Evolutionary conservation across 1,284 basidiomycete species (phyloP).

Genomic region (Testicularia cyperi): DNA sequence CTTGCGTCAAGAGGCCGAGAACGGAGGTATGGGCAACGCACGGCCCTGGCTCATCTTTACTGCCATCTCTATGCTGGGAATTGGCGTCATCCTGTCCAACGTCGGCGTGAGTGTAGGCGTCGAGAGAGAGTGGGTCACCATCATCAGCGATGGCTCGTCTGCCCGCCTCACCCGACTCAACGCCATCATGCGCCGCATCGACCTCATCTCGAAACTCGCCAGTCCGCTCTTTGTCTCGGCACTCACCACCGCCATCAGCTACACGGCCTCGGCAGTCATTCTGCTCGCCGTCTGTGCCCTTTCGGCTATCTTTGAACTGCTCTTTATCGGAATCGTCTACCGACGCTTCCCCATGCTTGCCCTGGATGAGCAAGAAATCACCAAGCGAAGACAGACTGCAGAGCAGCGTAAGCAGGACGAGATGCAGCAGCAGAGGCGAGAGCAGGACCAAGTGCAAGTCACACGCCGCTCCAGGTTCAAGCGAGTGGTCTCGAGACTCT

Average conservation of each 20-base stretch:
- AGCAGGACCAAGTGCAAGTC: background rate
- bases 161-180: constrained; percentile 54
- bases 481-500: too few species aligned
- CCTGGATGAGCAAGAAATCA: constrained; percentile 15
- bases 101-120: constrained; percentile 65
- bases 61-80: constrained; percentile 62
- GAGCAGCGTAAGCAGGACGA: too few species aligned
- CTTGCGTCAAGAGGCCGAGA: constrained; percentile 30
- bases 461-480: too few species aligned
- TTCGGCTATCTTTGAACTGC: constrained; percentile 41
- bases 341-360: constrained; percentile 33
- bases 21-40: constrained; percentile 32
- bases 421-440: background rate
- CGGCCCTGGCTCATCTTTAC: constrained; percentile 60
- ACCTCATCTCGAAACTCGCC: constrained; percentile 66
- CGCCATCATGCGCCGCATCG: constrained; percentile 63
- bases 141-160: constrained; percentile 59
- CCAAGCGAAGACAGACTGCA: constrained; percentile 7
- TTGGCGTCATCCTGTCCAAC: constrained; percentile 60
- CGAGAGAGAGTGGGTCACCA: constrained; percentile 67
- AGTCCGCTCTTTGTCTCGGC: constrained; percentile 67
- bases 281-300: constrained; percentile 31
- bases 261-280: constrained; percentile 31
- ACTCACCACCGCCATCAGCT: constrained; percentile 60
- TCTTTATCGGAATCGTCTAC: constrained; percentile 43